Conservation (phyloP, 1,284 basidiomycete genomes). For the Rhodotorula sp. region DNA sequence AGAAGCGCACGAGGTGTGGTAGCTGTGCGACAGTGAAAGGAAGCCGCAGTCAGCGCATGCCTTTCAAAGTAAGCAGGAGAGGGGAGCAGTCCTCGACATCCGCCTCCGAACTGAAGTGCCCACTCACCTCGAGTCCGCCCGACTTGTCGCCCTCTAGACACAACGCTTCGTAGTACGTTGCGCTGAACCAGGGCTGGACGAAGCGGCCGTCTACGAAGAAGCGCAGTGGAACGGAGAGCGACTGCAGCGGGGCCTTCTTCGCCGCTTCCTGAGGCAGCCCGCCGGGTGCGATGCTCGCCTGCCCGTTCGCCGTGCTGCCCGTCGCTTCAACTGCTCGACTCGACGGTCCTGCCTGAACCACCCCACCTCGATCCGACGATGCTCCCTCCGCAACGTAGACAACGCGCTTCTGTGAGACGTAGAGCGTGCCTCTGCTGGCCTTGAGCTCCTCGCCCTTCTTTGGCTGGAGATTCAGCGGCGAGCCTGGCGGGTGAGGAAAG, state of each 20-base stretch:
- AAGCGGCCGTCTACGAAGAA: constrained; percentile 25
- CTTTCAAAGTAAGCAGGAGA: no score
- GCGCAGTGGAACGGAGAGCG: constrained; percentile 28
- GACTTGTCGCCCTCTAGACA: constrained; percentile 9
- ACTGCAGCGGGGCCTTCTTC: neutral
- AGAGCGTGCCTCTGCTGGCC: constrained; percentile 14
- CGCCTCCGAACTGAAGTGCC: no score
- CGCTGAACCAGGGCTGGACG: constrained; percentile 38
- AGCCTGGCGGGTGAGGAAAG: constrained; percentile 9
- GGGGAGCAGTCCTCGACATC: no score
- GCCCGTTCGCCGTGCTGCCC: neutral
- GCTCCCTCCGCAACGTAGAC: constrained; percentile 25
- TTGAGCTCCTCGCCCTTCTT: neutral
- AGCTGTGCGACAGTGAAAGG: neutral
- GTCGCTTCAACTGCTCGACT: no score
- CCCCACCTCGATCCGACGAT: neutral
- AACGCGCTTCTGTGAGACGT: constrained; percentile 30
- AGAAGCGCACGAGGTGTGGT: constrained; percentile 23
- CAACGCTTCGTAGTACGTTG: constrained; percentile 35
- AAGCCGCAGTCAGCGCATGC: no score
- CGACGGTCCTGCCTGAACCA: neutral
- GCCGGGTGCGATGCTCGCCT: neutral
- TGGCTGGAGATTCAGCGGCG: neutral
- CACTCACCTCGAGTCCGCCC: constrained; percentile 23
- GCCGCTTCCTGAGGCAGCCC: no score